These are phyloP conservation scores for Excoecaria agallocha DNA, from an alignment of 345 rosid species.

Conservation along the genomic window DNA sequence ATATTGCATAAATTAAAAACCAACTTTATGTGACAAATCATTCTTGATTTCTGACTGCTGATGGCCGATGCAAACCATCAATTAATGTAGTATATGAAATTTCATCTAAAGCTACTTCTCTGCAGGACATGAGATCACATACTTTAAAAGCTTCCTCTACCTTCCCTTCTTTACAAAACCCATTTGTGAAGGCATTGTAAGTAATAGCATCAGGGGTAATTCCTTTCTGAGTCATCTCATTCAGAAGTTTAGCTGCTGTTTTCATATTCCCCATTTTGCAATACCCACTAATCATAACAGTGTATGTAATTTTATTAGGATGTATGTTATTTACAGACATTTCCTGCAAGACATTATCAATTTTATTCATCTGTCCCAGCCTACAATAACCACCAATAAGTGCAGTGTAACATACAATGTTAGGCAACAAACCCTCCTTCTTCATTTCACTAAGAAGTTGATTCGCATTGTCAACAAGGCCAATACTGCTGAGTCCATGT, in stretches of 20 bases:
- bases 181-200: slow-evolving; percentile 52
- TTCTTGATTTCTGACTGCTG: slow-evolving; percentile 30
- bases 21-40: slow-evolving; percentile 20
- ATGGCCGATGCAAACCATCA: slow-evolving; percentile 42
- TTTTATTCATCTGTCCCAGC: slow-evolving; percentile 65
- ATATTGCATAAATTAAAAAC: neutral
- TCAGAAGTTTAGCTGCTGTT: slow-evolving; percentile 59
- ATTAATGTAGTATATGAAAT: slow-evolving; percentile 61
- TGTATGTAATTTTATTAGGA: slow-evolving; percentile 78
- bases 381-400: slow-evolving; percentile 70
- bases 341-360: slow-evolving; percentile 45
- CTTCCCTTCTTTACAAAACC: slow-evolving; percentile 60
- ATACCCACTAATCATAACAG: slow-evolving; percentile 47
- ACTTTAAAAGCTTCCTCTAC: slow-evolving; percentile 50
- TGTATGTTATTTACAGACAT: slow-evolving; percentile 48
- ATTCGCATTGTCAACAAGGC: slow-evolving; percentile 53
- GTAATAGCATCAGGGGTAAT: slow-evolving; percentile 60
- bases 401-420: slow-evolving; percentile 70
- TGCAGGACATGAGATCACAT: slow-evolving; percentile 35
- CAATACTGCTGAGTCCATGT: slow-evolving; percentile 57
- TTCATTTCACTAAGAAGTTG: slow-evolving; percentile 58
- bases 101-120: slow-evolving; percentile 46
- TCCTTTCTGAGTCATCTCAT: slow-evolving; percentile 58
- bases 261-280: slow-evolving; percentile 46
- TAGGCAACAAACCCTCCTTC: slow-evolving; percentile 55